Evolutionary conservation across 2,329 filamentous ascomycete species (phyloP), one percentile per base, ranked within the genome.

Genomic region (Calonectria montana): DNA sequence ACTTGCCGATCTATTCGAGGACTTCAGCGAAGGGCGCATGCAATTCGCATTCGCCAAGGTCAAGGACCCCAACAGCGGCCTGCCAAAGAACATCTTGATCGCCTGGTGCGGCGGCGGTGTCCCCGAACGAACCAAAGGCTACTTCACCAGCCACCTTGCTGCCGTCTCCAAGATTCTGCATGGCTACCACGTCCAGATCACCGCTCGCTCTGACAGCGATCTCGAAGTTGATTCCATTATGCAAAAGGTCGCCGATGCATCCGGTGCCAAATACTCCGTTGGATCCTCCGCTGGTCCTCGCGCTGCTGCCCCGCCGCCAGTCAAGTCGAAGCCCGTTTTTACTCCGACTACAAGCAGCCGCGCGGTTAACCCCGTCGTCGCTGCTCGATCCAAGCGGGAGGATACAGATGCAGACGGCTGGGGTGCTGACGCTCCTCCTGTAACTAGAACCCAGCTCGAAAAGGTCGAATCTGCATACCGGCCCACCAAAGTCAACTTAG

Each of bases 81-180:
- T 99, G 18, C 95, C 96, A 62, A 99, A 99, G 87, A 94, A 92
- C 82, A 94, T 97, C 71, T 89, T 99, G 76, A 95, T 99, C 82
- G 96, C 94, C 76, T 99, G 97, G 94, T 99, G 97, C 83, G 97
- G 97, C 76, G 96, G 97, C 81, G 97, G 97, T 78, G 97, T 99
- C 18, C 97, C 97, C n/a, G 97, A 99, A 86, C 90, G 96, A 80
- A 98, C 96, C 73, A 99, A 98, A 86, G 97, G 97, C 76, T 98
- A 98, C 86, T 99, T 99, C 83, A 98, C 95, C 76, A 98, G 95
- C 85, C 96, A 99, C 85, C 87, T 97, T 59, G 92, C 94, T 72
- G 93, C 95, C 59, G 95, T 98, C 43, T 92, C 95, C 73, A 98
- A 98, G 85, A 89, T 98, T 77, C 90, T 99, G 48, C 96, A 98